Evolutionary conservation across 1,284 basidiomycete genomes (phyloP).

Genomic region (Ustilago shanxiensis): DNA sequence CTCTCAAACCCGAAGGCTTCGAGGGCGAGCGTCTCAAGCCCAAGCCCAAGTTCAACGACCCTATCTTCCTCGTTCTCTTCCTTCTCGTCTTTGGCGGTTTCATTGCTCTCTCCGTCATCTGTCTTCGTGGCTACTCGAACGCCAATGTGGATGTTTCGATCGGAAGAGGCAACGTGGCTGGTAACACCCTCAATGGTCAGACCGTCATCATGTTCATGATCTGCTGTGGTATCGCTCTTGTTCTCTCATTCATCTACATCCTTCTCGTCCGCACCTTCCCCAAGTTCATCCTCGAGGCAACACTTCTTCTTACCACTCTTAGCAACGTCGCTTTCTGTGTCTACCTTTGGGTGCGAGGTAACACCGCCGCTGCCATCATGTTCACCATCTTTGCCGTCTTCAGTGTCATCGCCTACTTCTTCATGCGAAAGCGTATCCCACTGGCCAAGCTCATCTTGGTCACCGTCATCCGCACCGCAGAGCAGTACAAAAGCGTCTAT

Average conservation of each 20-base stretch:
- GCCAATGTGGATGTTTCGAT: slow-evolving; percentile 40
- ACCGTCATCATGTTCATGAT: slow-evolving; percentile 80
- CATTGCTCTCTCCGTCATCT: slow-evolving; percentile 70
- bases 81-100: slow-evolving; percentile 69
- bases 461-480: slow-evolving; percentile 59
- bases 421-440: slow-evolving; percentile 63
- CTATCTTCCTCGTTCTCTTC: slow-evolving; percentile 70
- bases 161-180: slow-evolving; percentile 75
- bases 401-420: slow-evolving; percentile 62
- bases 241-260: slow-evolving; percentile 73
- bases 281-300: slow-evolving; percentile 71
- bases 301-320: slow-evolving; percentile 55
- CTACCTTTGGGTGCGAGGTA: slow-evolving; percentile 55
- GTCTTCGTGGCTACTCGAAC: slow-evolving; percentile 58
- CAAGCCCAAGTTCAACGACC: slow-evolving; percentile 62
- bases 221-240: slow-evolving; percentile 76
- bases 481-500: slow-evolving; percentile 61
- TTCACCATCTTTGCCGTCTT: slow-evolving; percentile 66
- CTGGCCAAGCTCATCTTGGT: slow-evolving; percentile 61
- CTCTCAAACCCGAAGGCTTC: slow-evolving; percentile 60
- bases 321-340: slow-evolving; percentile 57
- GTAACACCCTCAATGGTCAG: slow-evolving; percentile 80
- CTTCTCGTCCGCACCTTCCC: slow-evolving; percentile 81
- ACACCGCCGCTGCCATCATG: slow-evolving; percentile 60
- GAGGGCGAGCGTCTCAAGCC: slow-evolving; percentile 60